Percentiles rank a stretch among this genome's conserved stretches.
Evolutionary conservation across 345 rosid genomes (phyloP).

Genomic region (Eutrema yunnanense): DNA sequence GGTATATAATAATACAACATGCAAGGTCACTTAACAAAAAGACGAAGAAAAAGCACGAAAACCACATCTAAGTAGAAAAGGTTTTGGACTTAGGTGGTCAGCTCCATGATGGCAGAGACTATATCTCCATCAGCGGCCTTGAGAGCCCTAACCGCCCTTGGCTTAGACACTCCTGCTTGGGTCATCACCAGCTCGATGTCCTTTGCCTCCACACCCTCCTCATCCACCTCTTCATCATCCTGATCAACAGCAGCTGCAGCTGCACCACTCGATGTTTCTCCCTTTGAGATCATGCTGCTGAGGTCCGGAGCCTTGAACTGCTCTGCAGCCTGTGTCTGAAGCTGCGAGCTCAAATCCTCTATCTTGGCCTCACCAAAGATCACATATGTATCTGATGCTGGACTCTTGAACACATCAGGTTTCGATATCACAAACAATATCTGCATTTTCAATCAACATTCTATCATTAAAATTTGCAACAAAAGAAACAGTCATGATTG

Average conservation of each 20-base stretch:
- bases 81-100: conserved; percentile 44
- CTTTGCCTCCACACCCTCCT: conserved; percentile 78
- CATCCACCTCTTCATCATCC: conserved; percentile 86
- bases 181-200: conserved; percentile 90
- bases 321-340: conserved; percentile 81
- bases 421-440: conserved; percentile 75
- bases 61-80: neutral
- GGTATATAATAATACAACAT: conserved; percentile 18
- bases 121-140: conserved; percentile 76
- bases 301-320: conserved; percentile 73
- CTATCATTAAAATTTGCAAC: neutral
- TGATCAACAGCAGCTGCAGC: conserved; percentile 34
- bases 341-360: conserved; percentile 83
- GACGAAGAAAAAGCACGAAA: neutral
- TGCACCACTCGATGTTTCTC: conserved; percentile 43
- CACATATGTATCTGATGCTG: conserved; percentile 74
- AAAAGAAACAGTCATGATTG: neutral
- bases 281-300: conserved; percentile 49
- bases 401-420: conserved; percentile 90
- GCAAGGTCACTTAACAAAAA: neutral
- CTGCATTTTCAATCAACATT: conserved; percentile 30
- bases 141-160: conserved; percentile 73
- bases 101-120: conserved; percentile 89
- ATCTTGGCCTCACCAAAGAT: conserved; percentile 89
- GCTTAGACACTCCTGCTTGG: conserved; percentile 76